Evolutionary conservation across 768 basidiomycete genomes (phyloP).

Genomic region (Mrakia gelida): DNA sequence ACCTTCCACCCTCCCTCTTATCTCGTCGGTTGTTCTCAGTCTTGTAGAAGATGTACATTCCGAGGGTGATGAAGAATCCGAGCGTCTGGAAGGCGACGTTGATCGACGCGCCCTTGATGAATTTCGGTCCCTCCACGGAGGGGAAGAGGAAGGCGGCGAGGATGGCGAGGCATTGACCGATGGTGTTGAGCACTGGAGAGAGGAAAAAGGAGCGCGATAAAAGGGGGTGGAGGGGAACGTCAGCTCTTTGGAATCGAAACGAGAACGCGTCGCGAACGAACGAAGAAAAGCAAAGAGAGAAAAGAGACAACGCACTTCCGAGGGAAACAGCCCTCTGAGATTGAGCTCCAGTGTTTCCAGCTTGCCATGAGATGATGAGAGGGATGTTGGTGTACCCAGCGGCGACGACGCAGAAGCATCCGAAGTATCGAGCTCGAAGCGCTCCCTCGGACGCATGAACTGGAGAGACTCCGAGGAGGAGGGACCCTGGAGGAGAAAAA

Average conservation of each 20-base stretch:
- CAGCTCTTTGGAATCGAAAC: not conserved
- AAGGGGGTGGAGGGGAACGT: not conserved
- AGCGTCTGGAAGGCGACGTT: constrained; percentile 22
- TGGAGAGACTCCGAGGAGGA: constrained; percentile 40
- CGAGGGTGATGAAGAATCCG: constrained; percentile 3
- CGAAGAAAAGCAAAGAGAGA: not conserved
- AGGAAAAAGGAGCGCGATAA: not conserved
- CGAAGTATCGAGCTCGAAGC: constrained; percentile 46
- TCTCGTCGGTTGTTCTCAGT: constrained; percentile 21
- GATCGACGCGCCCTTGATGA: constrained; percentile 35
- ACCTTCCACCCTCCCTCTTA: constrained; percentile 17
- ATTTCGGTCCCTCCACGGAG: constrained; percentile 42
- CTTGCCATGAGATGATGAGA: constrained; percentile 42
- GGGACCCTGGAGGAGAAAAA: constrained; percentile 36
- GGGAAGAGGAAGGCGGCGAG: constrained; percentile 44
- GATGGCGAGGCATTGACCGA: constrained; percentile 45
- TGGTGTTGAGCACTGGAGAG: constrained; percentile 42
- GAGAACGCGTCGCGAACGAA: not conserved
- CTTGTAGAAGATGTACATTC: constrained; percentile 11
- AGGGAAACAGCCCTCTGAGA: constrained; percentile 45
- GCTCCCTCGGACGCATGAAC: constrained; percentile 35
- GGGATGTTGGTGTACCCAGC: constrained; percentile 35
- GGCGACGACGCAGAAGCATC: constrained; percentile 43
- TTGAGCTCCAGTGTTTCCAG: constrained; percentile 42
- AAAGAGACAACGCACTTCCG: constrained; percentile 35